A percentile compares a stretch with the other conserved stretches of the same genome.
These are phyloP conservation scores for Macrolepiota albuminosa DNA, from an alignment of 768 basidiomycete genomes.

Conservation along the genomic window DNA sequence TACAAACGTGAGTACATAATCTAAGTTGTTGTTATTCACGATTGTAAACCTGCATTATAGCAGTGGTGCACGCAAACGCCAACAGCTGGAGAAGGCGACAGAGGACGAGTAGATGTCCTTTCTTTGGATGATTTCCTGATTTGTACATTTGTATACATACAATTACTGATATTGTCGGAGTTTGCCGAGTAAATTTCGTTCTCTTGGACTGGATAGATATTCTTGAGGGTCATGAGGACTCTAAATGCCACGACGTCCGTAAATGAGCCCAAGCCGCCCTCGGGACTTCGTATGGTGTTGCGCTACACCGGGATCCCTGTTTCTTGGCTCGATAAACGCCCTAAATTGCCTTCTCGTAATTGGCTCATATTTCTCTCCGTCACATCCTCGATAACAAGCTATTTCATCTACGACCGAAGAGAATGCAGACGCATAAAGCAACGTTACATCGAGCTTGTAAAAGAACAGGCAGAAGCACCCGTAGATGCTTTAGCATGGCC, in stretches of 20 bases:
- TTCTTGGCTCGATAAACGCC: conserved; percentile 80
- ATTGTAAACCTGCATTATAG: conserved; percentile 22
- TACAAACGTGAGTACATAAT: conserved; percentile 50
- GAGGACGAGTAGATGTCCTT: conserved; percentile 28
- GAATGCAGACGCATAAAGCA: conserved; percentile 75
- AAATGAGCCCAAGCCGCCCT: conserved; percentile 23
- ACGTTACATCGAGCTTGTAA: conserved; percentile 76
- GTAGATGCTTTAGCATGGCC: conserved; percentile 60
- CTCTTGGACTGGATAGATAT: not conserved
- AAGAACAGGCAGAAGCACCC: conserved; percentile 66
- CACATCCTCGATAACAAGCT: conserved; percentile 63
- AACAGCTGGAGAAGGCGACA: conserved; percentile 60
- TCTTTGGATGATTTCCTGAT: not conserved
- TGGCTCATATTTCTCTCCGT: conserved; percentile 90
- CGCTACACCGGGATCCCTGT: conserved; percentile 65
- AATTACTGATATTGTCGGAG: not conserved
- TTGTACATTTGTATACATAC: not conserved
- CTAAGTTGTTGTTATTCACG: not conserved
- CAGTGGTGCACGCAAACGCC: conserved; percentile 59
- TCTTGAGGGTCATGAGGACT: conserved; percentile 20
- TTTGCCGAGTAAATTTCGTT: conserved; percentile 11
- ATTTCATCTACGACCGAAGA: conserved; percentile 82
- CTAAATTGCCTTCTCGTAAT: conserved; percentile 84
- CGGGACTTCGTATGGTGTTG: conserved; percentile 59
- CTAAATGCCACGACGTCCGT: conserved; percentile 17